Conservation (phyloP, 257 asterid genomes). For the Nicotiana undulata region DNA sequence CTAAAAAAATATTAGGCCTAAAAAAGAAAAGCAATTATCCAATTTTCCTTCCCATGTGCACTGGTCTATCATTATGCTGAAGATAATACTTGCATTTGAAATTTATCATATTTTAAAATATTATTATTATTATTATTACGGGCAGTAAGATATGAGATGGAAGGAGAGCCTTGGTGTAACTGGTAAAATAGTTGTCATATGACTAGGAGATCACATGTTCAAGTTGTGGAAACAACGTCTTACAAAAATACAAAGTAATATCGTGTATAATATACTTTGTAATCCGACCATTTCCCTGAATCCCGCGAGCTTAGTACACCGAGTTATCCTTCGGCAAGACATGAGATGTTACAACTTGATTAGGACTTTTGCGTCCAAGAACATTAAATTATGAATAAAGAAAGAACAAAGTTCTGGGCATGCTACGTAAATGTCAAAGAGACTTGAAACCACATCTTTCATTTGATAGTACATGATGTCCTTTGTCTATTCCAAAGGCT, state of each 20-base stretch:
- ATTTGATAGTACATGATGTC: neutral
- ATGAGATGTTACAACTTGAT: neutral
- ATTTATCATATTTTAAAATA: neutral
- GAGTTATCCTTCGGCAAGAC: neutral
- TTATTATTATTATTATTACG: neutral
- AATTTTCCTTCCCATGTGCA: neutral
- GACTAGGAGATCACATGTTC: too few species aligned
- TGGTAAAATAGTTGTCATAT: too few species aligned
- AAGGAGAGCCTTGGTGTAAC: rapidly evolving
- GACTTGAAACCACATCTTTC: neutral
- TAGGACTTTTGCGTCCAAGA: neutral
- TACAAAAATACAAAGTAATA: too few species aligned
- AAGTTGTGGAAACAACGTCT: too few species aligned
- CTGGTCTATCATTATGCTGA: neutral
- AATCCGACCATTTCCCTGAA: rapidly evolving
- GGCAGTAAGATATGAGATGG: neutral
- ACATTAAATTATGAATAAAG: neutral
- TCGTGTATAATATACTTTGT: rapidly evolving
- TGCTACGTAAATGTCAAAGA: neutral
- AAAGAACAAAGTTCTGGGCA: neutral
- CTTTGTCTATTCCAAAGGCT: neutral
- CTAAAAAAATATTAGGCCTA: neutral
- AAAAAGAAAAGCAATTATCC: neutral
- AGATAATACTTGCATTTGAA: neutral
- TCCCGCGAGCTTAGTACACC: rapidly evolving